A percentile compares a stretch with the other conserved stretches of the same genome.
Evolutionary conservation across 1,284 basidiomycete species (phyloP).

Genomic region (Laetiporus sulphureus): DNA sequence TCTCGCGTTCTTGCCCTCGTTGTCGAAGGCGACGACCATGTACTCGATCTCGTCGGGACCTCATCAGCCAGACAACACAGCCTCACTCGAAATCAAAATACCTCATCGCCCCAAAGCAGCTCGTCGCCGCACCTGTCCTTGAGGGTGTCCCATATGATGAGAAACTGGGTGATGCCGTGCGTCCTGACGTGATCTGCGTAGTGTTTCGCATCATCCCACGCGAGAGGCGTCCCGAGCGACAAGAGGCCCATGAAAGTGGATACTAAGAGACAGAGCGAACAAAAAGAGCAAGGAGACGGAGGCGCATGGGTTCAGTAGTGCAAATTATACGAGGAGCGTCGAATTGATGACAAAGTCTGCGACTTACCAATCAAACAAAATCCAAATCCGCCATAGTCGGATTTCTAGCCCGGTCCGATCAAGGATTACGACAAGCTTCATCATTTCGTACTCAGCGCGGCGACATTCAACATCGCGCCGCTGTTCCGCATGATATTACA

Average conservation of each 20-base stretch:
- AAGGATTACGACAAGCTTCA: neutral
- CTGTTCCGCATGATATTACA: too few relatives aligned
- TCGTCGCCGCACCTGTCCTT: constrained; percentile 92
- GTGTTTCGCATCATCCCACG: constrained; percentile 87
- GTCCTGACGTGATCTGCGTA: constrained; percentile 86
- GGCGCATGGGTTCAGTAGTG: neutral
- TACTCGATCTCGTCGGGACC: constrained; percentile 99
- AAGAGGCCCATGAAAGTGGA: constrained; percentile 80
- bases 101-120: constrained; percentile 99
- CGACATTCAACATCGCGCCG: neutral
- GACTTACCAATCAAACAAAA: neutral
- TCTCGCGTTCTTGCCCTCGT: constrained; percentile 73
- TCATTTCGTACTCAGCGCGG: too few relatives aligned
- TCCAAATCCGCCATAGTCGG: neutral
- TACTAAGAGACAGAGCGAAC: neutral
- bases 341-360: neutral
- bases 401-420: neutral
- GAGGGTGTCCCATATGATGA: constrained; percentile 87
- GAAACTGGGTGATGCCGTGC: constrained; percentile 94
- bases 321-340: neutral
- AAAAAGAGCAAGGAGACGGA: neutral
- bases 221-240: constrained; percentile 89
- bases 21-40: constrained; percentile 88
- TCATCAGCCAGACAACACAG: neutral
- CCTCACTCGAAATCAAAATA: constrained; percentile 24